Evolutionary conservation across 208 protist species (phyloP).

Genomic region (Trypanosoma cruzi): DNA sequence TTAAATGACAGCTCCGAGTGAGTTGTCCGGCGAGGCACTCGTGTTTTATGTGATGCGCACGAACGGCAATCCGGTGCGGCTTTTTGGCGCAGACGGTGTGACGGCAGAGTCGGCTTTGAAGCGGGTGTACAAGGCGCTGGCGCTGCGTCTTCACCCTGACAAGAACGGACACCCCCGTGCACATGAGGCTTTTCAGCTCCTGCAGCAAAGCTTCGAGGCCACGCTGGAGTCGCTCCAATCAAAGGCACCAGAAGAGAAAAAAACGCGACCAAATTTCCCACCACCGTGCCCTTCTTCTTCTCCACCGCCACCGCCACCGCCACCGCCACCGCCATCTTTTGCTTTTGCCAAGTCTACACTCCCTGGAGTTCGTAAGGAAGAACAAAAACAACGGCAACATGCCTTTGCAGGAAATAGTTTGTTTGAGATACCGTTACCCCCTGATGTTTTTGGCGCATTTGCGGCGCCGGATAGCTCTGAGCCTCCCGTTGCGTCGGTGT

Average conservation of each 20-base stretch:
- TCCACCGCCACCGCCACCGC: constrained; percentile 18
- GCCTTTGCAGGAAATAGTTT: constrained; percentile 8
- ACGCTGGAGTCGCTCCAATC: constrained; percentile 13
- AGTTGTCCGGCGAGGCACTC: constrained; percentile 26
- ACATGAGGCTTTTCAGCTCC: constrained; percentile 56
- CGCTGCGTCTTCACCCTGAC: constrained; percentile 77
- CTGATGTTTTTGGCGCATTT: constrained; percentile 36
- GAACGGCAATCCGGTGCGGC: constrained; percentile 12
- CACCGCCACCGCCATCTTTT: constrained; percentile 7
- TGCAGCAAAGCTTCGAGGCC: constrained; percentile 58
- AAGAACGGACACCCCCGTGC: constrained; percentile 61
- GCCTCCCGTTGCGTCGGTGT: background rate
- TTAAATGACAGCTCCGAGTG: constrained; percentile 9
- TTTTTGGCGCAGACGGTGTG: constrained; percentile 17
- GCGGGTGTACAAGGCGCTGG: constrained; percentile 66
- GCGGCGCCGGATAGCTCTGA: background rate
- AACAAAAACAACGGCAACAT: background rate
- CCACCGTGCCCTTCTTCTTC: constrained; percentile 16
- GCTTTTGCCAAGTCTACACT: background rate
- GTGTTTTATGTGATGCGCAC: constrained; percentile 25
- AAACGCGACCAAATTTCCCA: background rate
- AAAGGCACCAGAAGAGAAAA: background rate
- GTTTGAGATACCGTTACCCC: constrained; percentile 32
- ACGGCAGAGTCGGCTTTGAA: constrained; percentile 32
- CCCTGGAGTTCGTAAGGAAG: background rate